These are phyloP conservation scores for Fraxinus dipetala DNA, from an alignment of 305 asterid species.

Conservation along the genomic window DNA sequence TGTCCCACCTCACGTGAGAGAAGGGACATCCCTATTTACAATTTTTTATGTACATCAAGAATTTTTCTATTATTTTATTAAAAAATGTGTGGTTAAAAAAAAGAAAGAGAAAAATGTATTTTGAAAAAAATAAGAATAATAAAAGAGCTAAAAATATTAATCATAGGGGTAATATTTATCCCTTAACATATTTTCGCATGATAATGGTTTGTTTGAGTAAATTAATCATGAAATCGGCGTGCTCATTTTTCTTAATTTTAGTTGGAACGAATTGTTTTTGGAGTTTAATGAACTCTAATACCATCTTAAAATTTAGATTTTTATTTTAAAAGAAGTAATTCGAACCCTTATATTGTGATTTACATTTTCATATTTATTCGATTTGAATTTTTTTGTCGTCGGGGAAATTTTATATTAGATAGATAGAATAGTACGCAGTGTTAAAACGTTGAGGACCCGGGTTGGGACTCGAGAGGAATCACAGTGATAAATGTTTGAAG, in stretches of 20 bases:
- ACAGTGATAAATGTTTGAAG: not conserved
- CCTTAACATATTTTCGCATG: not conserved
- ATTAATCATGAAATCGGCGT: not conserved
- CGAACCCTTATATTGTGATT: too few species aligned
- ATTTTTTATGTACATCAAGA: too few species aligned
- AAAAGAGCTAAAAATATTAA: not conserved
- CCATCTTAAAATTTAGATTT: too few species aligned
- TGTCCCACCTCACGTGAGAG: too few species aligned
- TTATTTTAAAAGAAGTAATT: too few species aligned
- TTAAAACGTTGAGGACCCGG: not conserved
- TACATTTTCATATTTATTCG: not conserved
- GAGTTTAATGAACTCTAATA: not conserved
- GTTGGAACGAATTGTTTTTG: not conserved
- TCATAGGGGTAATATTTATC: not conserved
- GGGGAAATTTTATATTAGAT: not conserved
- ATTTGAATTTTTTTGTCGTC: not conserved
- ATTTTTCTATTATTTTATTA: too few species aligned
- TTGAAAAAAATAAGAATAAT: too few species aligned
- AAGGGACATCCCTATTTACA: too few species aligned
- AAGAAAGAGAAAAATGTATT: not conserved
- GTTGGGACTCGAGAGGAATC: not conserved
- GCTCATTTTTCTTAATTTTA: not conserved
- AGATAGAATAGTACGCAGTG: not conserved
- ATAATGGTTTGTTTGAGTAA: not conserved
- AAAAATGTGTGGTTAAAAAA: not conserved